phyloP scores from a whole-genome alignment of 2,329 filamentous ascomycete genomes.

The Claviceps monticola region DNA sequence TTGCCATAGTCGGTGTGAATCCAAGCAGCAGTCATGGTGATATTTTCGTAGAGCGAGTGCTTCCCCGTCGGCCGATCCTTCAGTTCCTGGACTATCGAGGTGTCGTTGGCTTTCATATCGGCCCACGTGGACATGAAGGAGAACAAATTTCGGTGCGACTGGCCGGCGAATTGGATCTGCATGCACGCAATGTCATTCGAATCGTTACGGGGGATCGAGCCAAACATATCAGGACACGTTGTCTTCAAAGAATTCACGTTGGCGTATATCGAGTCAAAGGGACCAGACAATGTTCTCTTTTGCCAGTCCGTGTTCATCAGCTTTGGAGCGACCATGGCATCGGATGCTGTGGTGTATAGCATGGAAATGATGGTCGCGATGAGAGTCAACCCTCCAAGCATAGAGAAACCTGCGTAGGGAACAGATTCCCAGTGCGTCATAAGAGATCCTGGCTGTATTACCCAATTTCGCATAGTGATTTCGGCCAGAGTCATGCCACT shows the following conservation, averaged over 20 bases:
- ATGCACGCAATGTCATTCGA: constrained; percentile 43
- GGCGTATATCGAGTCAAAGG: constrained; percentile 47
- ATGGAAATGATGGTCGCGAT: constrained; percentile 48
- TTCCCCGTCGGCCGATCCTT: constrained; percentile 41
- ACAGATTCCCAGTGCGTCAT: constrained; percentile 55
- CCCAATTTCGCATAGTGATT: constrained; percentile 65
- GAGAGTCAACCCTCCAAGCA: constrained; percentile 51
- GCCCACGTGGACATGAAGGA: constrained; percentile 46
- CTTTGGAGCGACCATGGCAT: constrained; percentile 61
- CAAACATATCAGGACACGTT: constrained; percentile 49
- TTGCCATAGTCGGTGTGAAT: constrained; percentile 42
- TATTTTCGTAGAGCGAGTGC: constrained; percentile 57
- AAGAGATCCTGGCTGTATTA: constrained; percentile 57
- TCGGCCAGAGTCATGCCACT: constrained; percentile 66
- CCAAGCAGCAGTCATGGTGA: constrained; percentile 56
- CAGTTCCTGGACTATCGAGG: constrained; percentile 23
- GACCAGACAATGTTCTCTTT: constrained; percentile 33
- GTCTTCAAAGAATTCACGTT: constrained; percentile 42
- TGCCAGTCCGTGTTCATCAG: constrained; percentile 45
- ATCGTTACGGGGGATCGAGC: constrained; percentile 22
- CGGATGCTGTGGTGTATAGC: constrained; percentile 64
- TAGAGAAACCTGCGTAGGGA: constrained; percentile 45
- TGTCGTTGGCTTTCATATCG: constrained; percentile 27
- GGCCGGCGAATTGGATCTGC: constrained; percentile 54
- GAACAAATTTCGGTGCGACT: constrained; percentile 56